Evolutionary conservation across 208 protist species (phyloP).

Genomic region (Cochliopodium minus): DNA sequence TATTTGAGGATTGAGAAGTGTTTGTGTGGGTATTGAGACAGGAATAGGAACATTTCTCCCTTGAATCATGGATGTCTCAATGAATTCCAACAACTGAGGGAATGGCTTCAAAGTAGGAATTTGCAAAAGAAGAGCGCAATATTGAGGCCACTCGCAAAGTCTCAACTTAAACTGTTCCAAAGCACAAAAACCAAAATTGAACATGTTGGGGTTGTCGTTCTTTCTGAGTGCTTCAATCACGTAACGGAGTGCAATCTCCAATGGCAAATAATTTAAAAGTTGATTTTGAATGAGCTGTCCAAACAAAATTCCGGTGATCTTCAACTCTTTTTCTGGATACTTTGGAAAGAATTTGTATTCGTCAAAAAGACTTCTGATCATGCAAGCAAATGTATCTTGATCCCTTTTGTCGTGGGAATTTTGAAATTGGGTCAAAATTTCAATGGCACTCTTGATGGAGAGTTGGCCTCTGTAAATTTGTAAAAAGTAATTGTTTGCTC

Average conservation of each 20-base stretch:
- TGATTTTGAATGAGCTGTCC: constrained; percentile 52
- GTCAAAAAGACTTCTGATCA: constrained; percentile 69
- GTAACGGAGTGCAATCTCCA: constrained; percentile 43
- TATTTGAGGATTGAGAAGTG: too few species aligned
- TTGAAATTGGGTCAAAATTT: constrained; percentile 38
- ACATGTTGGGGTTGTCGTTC: constrained; percentile 57
- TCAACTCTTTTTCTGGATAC: constrained; percentile 56
- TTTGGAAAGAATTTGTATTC: constrained; percentile 57
- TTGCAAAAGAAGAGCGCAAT: constrained; percentile 45
- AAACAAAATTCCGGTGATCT: constrained; percentile 52
- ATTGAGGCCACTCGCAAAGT: constrained; percentile 84
- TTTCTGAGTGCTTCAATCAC: constrained; percentile 75
- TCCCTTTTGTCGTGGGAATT: constrained; percentile 17
- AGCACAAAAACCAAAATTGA: constrained; percentile 82
- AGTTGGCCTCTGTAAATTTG: constrained; percentile 14
- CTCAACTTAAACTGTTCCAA: constrained; percentile 74
- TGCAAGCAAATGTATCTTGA: constrained; percentile 52
- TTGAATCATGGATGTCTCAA: too few species aligned
- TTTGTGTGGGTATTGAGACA: too few species aligned
- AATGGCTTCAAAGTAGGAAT: not conserved
- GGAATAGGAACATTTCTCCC: too few species aligned
- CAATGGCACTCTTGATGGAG: constrained; percentile 12
- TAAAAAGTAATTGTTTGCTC: constrained; percentile 41
- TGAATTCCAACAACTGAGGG: too few species aligned
- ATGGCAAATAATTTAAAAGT: constrained; percentile 35